Evolutionary conservation across 2,329 filamentous ascomycete species (phyloP), one percentile per base, ranked within the genome.

Genomic region (Fusarium newnesense): DNA sequence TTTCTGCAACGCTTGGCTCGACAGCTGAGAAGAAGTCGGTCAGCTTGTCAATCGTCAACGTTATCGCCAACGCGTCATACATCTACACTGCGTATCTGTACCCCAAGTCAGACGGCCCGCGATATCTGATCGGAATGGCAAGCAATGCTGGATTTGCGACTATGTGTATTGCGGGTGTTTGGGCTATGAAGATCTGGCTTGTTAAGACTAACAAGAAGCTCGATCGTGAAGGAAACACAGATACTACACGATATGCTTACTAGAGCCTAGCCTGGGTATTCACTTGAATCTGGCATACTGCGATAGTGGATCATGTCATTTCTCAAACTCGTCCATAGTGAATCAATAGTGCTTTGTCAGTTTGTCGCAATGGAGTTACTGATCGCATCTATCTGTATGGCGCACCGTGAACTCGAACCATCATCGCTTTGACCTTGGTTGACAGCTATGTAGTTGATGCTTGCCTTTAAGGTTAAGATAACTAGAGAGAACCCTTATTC

Each of bases 71-170:
- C 44, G 82, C 81, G 0, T 83, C 81, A 1, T 85, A 85, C 67
- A 82, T 86, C 28, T 86, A 84, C 79, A 85, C 84, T 2, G 82
- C 84, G 2, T 86, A 85, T 61, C 73, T 86, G 9, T 86, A 83
- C 75, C 83, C 83, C 0, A 77, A 80, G 53, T 80, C 74, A 26
- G 80, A 85, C 24, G 83, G 80, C 2, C 85, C 84, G 0, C 77
- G 82, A 11, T 86, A 85, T 43, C 65, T 82, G 2, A 83, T 82
- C 19, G 84, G 83, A 8, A 83, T 85, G 80, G 74, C 72, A 2
- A 76, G 44, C 49, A 77, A 79, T 24, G 77, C 78, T 18, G 77
- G 60, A 0, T 80, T 79, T 56, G 77, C 76, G 0, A 64, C 71
- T n/a, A 75, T 75, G 53, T 77, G 75, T 11, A 79, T 80, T 43